Conservation (phyloP, 441 rosid genomes). For the Pelargonium exstipulatum region DNA sequence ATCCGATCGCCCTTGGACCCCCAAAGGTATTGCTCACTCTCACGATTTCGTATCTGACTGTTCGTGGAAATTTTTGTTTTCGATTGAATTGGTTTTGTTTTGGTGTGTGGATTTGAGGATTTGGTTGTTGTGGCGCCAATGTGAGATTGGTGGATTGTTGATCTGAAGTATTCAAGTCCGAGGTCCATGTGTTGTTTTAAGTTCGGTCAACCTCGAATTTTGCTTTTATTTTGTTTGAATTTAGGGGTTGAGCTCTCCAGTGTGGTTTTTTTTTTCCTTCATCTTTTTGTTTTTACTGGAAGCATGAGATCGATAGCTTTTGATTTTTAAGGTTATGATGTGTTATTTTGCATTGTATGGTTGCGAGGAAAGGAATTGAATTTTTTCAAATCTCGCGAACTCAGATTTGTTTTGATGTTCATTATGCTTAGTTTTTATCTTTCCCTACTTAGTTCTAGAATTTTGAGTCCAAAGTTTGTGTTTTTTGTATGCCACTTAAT, state of each 20-base stretch:
- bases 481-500: no score
- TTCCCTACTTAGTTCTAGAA: no score
- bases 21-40: conserved; percentile 41
- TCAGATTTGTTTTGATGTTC: no score
- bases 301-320: neutral
- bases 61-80: neutral
- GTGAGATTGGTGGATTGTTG: neutral
- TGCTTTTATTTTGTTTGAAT: neutral
- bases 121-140: conserved; percentile 1
- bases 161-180: neutral
- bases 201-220: conserved; percentile 4
- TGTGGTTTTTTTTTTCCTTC: neutral
- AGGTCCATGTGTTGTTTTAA: neutral
- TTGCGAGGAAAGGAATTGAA: neutral
- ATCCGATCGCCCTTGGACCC: conserved; percentile 42
- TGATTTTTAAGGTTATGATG: neutral
- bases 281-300: no score
- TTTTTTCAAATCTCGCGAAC: no score
- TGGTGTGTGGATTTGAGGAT: neutral
- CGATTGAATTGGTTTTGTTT: conserved; percentile 1
- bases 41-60: neutral
- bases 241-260: neutral
- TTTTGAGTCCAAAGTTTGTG: no score
- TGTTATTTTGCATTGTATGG: neutral
- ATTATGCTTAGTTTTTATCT: no score